phyloP scores from a whole-genome alignment of 2,329 filamentous ascomycete species.

The Beauveria sp. region DNA sequence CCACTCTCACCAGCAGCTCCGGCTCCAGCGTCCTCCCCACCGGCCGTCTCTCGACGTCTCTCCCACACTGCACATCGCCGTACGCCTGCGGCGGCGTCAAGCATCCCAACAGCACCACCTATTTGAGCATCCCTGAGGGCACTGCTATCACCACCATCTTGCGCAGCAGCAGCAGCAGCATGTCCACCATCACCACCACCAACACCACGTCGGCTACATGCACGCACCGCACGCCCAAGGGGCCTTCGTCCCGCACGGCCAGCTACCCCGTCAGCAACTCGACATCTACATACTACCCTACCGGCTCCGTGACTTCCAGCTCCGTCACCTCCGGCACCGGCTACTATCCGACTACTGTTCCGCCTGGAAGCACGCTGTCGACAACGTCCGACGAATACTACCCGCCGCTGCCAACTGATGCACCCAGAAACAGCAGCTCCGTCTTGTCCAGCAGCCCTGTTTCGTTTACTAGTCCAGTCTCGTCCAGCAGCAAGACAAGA shows the following conservation, averaged over 20 bases:
- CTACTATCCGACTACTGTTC: no score
- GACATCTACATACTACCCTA: neutral
- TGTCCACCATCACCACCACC: neutral
- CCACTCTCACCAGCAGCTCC: neutral
- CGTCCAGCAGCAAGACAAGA: neutral
- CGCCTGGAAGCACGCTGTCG: no score
- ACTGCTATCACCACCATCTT: neutral
- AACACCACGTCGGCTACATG: neutral
- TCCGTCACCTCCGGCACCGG: neutral
- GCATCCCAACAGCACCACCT: neutral
- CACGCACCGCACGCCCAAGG: neutral
- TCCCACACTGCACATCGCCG: constrained; percentile 6
- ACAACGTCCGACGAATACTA: no score
- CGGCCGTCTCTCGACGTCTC: neutral
- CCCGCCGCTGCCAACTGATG: no score
- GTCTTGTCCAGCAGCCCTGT: neutral
- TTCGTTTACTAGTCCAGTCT: neutral
- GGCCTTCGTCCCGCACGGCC: neutral
- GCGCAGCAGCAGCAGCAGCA: neutral
- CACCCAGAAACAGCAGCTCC: neutral
- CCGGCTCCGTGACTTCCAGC: neutral
- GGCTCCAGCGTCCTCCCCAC: neutral
- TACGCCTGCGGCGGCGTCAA: constrained; percentile 12
- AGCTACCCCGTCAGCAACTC: constrained; percentile 1
- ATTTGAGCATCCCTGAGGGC: neutral